These are phyloP conservation scores for Lithohypha guttulata DNA, from an alignment of 2,329 filamentous ascomycete species.

Conservation along the genomic window DNA sequence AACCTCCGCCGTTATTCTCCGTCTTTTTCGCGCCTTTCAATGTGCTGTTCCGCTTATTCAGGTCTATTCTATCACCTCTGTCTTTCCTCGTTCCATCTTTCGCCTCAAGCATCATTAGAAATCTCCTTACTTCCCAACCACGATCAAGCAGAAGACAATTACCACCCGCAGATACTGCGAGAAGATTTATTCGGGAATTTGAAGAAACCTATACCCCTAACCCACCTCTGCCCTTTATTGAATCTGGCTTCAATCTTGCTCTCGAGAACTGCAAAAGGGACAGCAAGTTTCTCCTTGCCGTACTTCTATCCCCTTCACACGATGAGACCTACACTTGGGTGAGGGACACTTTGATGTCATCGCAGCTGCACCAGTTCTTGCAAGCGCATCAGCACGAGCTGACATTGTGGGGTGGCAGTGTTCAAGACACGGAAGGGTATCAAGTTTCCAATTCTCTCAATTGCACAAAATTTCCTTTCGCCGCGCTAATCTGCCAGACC, in stretches of 20 bases:
- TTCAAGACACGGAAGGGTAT: conserved; percentile 87
- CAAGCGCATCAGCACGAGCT: conserved; percentile 67
- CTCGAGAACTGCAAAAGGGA: conserved; percentile 84
- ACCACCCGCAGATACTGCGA: conserved; percentile 76
- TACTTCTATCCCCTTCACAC: conserved; percentile 84
- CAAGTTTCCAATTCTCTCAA: conserved; percentile 79
- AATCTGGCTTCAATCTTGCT: conserved; percentile 83
- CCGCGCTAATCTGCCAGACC: conserved; percentile 75
- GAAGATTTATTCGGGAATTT: conserved; percentile 82
- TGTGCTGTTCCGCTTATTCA: conserved; percentile 60
- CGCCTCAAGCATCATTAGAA: conserved; percentile 55
- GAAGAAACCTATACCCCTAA: conserved; percentile 80
- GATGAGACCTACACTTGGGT: conserved; percentile 81
- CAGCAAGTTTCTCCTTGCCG: conserved; percentile 78
- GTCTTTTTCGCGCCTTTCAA: conserved; percentile 74
- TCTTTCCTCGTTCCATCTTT: conserved; percentile 56
- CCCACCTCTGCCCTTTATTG: conserved; percentile 60
- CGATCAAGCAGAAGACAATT: conserved; percentile 56
- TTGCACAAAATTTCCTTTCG: conserved; percentile 88
- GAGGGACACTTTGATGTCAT: conserved; percentile 66
- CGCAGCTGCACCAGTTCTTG: conserved; percentile 63
- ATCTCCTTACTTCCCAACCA: conserved; percentile 59
- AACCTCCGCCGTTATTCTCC: conserved; percentile 64
- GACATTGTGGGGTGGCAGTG: conserved; percentile 83
- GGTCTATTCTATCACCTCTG: conserved; percentile 64